phyloP scores from a whole-genome alignment of 2,329 filamentous ascomycete species.

The Aspergillus amoenus region DNA sequence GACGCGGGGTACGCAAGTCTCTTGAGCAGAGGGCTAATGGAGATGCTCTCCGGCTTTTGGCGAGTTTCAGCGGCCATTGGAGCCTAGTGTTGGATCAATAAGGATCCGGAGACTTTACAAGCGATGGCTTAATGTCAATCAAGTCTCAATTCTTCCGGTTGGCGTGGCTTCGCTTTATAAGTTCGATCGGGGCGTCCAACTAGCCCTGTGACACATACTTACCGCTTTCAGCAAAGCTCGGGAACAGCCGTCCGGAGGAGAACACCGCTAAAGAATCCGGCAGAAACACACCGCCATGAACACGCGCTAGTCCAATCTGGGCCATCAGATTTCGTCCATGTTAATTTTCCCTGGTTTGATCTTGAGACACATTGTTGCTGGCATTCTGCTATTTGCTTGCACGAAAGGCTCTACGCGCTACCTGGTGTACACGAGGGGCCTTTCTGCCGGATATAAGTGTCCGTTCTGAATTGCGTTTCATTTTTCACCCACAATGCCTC shows the following conservation, averaged over 20 bases:
- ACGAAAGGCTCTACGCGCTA: neutral
- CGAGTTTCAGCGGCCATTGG: constrained; percentile 25
- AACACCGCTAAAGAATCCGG: constrained; percentile 6
- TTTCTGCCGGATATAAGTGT: neutral
- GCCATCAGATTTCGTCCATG: constrained; percentile 19
- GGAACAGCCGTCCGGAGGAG: constrained; percentile 2
- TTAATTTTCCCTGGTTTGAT: constrained; percentile 15
- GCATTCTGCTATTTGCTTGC: constrained; percentile 7
- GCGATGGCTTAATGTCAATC: neutral
- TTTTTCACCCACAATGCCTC: constrained; percentile 49
- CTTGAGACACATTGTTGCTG: constrained; percentile 7
- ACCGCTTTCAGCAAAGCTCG: constrained; percentile 2
- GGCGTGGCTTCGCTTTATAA: constrained; percentile 1
- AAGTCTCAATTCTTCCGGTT: neutral
- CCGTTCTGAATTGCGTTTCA: neutral
- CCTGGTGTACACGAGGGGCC: neutral
- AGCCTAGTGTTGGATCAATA: neutral
- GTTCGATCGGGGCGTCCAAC: no score
- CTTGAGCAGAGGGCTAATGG: constrained; percentile 50
- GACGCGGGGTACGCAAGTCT: constrained; percentile 45
- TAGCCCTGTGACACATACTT: constrained; percentile 17
- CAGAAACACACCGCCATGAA: constrained; percentile 25
- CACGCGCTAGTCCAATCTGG: constrained; percentile 17
- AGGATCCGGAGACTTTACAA: neutral
- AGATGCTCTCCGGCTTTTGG: constrained; percentile 39